These are phyloP conservation scores for Bothriochloa decipiens DNA, from an alignment of 176 grass and related monocot genomes.

Conservation along the genomic window DNA sequence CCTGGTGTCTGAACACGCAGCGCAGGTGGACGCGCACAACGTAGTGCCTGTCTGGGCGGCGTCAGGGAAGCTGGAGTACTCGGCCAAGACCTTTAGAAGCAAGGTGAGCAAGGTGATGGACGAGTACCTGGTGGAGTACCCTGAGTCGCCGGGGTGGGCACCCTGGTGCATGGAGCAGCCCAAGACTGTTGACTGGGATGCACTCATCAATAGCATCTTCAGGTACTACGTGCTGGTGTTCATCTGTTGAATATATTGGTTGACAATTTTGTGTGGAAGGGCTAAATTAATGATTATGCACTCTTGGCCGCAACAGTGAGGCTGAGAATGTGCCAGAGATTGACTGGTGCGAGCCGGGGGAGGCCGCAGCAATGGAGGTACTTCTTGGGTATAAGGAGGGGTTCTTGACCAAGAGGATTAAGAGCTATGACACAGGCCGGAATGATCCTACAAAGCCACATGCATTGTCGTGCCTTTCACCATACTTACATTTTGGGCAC, in stretches of 20 bases:
- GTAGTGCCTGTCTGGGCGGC: conserved; percentile 79
- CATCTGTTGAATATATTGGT: neutral
- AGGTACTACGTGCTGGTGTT: conserved; percentile 38
- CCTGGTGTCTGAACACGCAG: conserved; percentile 23
- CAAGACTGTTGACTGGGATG: conserved; percentile 57
- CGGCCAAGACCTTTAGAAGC: conserved; percentile 73
- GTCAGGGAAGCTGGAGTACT: conserved; percentile 78
- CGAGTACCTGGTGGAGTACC: conserved; percentile 83
- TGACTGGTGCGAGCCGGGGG: conserved; percentile 79
- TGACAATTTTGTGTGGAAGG: neutral
- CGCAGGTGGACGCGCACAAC: conserved; percentile 86
- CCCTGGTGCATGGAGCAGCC: conserved; percentile 60
- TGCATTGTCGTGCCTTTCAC: conserved; percentile 70
- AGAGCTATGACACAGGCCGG: conserved; percentile 63
- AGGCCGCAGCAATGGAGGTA: conserved; percentile 64
- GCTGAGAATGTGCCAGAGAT: conserved; percentile 80
- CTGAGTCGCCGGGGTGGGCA: conserved; percentile 29
- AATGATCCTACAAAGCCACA: conserved; percentile 83
- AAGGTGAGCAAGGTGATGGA: conserved; percentile 70
- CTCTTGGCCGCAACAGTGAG: conserved; percentile 47
- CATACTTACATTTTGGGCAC: conserved; percentile 95
- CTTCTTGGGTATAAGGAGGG: conserved; percentile 73
- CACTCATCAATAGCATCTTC: conserved; percentile 57
- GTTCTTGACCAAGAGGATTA: conserved; percentile 83
- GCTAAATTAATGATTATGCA: neutral